Conservation (phyloP, 768 basidiomycete genomes). For the Harrya chromipes region DNA sequence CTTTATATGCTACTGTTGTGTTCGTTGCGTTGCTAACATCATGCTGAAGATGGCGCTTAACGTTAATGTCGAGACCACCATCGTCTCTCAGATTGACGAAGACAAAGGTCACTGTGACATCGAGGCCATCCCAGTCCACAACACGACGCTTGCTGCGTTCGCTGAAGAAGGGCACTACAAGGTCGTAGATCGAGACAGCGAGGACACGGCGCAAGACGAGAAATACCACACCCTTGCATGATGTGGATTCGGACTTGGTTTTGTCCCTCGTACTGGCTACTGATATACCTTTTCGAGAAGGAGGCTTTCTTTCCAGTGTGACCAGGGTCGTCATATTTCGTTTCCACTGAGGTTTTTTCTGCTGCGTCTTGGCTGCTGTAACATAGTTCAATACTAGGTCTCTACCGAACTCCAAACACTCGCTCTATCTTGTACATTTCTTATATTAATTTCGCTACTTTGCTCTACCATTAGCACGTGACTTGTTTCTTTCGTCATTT, state of each 20-base stretch:
- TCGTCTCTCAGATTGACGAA: slow-evolving; percentile 32
- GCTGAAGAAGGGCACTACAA: slow-evolving; percentile 12
- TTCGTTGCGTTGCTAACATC: background rate
- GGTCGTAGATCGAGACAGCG: slow-evolving; percentile 15
- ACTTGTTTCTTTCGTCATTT: too few relatives aligned
- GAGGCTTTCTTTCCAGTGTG: background rate
- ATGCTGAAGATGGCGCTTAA: slow-evolving; percentile 18
- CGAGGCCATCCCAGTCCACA: slow-evolving; percentile 9
- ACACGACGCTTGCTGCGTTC: slow-evolving; percentile 7
- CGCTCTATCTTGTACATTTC: too few relatives aligned
- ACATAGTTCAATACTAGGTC: background rate
- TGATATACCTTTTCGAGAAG: slow-evolving; percentile 10
- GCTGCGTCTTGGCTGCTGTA: slow-evolving; percentile 1
- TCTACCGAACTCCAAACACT: too few relatives aligned
- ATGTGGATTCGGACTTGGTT: background rate
- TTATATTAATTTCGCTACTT: too few relatives aligned
- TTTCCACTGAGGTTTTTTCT: too few relatives aligned
- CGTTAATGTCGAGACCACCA: slow-evolving; percentile 33
- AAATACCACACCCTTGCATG: slow-evolving; percentile 14
- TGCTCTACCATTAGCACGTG: too few relatives aligned
- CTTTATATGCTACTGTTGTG: background rate
- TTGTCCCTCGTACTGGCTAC: background rate
- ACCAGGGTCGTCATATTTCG: too few relatives aligned
- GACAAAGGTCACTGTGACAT: slow-evolving; percentile 21
- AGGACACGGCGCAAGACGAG: slow-evolving; percentile 14